phyloP scores from a whole-genome alignment of 2,329 filamentous ascomycete species.

The Passalora sequoiae region DNA sequence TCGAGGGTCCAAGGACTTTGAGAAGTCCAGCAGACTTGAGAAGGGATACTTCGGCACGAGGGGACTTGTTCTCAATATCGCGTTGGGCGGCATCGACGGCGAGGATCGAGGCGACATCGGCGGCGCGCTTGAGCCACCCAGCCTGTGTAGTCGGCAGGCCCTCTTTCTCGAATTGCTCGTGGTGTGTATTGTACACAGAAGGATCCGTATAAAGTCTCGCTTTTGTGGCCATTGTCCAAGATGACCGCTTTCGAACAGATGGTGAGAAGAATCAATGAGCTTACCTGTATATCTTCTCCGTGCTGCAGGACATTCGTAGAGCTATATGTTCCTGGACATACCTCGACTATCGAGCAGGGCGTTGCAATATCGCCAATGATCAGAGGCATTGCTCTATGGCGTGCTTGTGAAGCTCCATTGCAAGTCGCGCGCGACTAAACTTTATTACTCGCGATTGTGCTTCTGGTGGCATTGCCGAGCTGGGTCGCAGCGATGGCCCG shows the following conservation, averaged over 20 bases:
- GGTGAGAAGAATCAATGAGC: neutral
- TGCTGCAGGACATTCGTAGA: neutral
- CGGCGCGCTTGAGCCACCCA: slow-evolving; percentile 47
- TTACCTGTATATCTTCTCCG: too few relatives aligned
- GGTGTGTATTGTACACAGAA: slow-evolving; percentile 22
- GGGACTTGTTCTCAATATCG: slow-evolving; percentile 51
- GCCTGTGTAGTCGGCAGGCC: slow-evolving; percentile 38
- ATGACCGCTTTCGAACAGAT: too few relatives aligned
- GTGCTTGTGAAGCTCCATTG: slow-evolving; percentile 5
- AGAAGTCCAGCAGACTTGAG: slow-evolving; percentile 50
- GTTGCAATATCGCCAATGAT: slow-evolving; percentile 2
- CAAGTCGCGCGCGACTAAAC: neutral
- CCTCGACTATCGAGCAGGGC: neutral
- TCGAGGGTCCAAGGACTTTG: slow-evolving; percentile 47
- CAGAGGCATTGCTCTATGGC: slow-evolving; percentile 3
- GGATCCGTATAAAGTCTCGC: slow-evolving; percentile 26
- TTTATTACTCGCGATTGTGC: slow-evolving; percentile 2
- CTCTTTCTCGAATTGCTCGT: slow-evolving; percentile 22
- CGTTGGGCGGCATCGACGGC: slow-evolving; percentile 45
- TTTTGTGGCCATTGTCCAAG: slow-evolving; percentile 16
- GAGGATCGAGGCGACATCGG: slow-evolving; percentile 48
- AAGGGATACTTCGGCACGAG: slow-evolving; percentile 47
- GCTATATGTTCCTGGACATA: neutral
- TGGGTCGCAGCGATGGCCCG: slow-evolving; percentile 1
- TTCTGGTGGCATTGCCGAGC: slow-evolving; percentile 2